Base-by-base conservation (phyloP, 2,329 filamentous ascomycete species). In the Aspergillus calidoustus region DNA sequence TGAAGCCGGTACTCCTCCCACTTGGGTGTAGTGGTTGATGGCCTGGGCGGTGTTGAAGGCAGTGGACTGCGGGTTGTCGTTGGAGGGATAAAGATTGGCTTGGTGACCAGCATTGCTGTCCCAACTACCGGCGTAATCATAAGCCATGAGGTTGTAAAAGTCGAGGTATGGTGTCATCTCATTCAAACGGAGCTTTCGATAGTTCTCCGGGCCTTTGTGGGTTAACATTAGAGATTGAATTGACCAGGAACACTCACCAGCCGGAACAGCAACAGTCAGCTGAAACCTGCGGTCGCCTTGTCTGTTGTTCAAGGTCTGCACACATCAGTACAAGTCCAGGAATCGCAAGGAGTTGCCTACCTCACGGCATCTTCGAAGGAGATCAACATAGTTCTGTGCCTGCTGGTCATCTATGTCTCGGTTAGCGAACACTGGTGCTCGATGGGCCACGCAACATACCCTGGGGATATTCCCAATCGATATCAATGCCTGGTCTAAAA, bases 111-210 rank as follows among this genome's bases (percentile, higher is more conserved):
- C 83, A 7, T 75, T 74, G 9, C 78, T 69, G 71, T 93, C 91
- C 93, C 92, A 97, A 3, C 87, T 89, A 3, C 94, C 94, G 11
- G 92, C 88, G 71, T 88, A 95, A 76, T 96, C 92, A 76, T 95
- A 96, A 1, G 90, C 91, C 92, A 96, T 96, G 13, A 80, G 70
- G 63, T 85, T 84, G 76, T 82, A 84, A 70, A 84, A 84, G 63
- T 84, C 82, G 7, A 85, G 74, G 44, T 80, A 79, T 25, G 72
- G 67, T 44, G 79, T 79, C 81, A 83, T 82, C 46, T 74, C 75
- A 9, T 68, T 69, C 23, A 83, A 75, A 23, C 75, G 73, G 65
- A 82, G 72, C 34, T 76, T 78, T 55, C 76, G 72, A 65, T 79
- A 81, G 66, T 81, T 76, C 8, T 70, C 66, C 4, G 79, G 74